Base-by-base conservation (phyloP, 2,329 filamentous ascomycete genomes). In the Colletotrichum destructivum region DNA sequence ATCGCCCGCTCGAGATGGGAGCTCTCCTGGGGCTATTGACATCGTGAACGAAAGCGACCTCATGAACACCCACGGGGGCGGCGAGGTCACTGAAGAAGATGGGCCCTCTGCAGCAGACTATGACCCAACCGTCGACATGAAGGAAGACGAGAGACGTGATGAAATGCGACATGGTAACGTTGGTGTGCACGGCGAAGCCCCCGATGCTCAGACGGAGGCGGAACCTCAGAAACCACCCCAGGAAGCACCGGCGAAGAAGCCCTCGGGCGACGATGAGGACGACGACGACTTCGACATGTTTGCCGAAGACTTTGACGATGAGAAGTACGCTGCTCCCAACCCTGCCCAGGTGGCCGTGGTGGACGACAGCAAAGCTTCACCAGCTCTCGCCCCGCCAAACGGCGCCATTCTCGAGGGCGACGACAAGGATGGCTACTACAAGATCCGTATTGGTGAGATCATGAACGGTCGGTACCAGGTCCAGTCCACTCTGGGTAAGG, bases 351-450 rank as follows among this genome's bases (percentile, higher is more conserved):
- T 80, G 35, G 75, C 76, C 31, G 81, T 81, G 63, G 79, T 81
- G 9, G 84, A 86, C 31, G 85, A 86, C 42, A 86, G 86, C 23
- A 85, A 86, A 54, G 84, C 87, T 56, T 84, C 85, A 13, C 84
- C 85, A 1, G 71, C 82, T 21, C 75, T 83, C 35, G 81, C 82
- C 49, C 85, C 80, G 86, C 81, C 81, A 89, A 90, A 84, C 80
- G 91, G 91, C 74, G 94, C 92, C 73, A 93, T 96, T 81, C 89
- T 98, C 63, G 96, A 98, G 78, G 96, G 97, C 71, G 95, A 97
- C 79, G 96, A 98, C 79, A 91, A 93, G 63, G 95, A 99, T 78
- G 96, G 96, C 7, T 98, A 98, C 81, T 99, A 98, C 86, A 97
- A 96, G 82, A 92, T 98, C 69, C 94, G 97, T 69, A 91, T 95